phyloP scores from a whole-genome alignment of 192 early-diverging fungal genomes.

The Podochytrium sp. region DNA sequence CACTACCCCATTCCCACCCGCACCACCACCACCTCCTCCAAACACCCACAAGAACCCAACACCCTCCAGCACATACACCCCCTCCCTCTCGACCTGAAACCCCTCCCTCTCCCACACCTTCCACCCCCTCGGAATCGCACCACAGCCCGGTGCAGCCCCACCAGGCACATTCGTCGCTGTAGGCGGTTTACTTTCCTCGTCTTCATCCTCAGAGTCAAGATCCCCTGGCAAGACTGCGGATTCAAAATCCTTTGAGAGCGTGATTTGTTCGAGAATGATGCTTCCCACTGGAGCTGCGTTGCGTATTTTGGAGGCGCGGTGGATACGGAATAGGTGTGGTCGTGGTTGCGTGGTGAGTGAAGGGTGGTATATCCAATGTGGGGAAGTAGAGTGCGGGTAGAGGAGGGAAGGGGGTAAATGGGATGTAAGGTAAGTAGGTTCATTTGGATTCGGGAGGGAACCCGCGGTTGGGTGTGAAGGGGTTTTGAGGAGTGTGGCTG shows the following conservation, averaged over 20 bases:
- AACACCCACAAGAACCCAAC: conserved; percentile 17
- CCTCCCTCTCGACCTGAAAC: background rate
- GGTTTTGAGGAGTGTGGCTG: background rate
- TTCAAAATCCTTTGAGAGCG: background rate
- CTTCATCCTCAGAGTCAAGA: conserved; percentile 2
- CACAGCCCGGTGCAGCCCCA: background rate
- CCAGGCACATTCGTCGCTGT: background rate
- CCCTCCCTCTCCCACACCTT: background rate
- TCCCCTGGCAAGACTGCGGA: conserved; percentile 1
- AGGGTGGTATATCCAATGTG: background rate
- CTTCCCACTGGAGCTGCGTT: background rate
- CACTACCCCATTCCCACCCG: background rate
- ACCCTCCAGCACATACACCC: conserved; percentile 20
- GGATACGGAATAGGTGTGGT: conserved; percentile 14
- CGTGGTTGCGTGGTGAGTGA: background rate
- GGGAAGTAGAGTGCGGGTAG: background rate
- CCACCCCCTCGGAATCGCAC: conserved; percentile 1
- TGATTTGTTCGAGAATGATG: conserved; percentile 9
- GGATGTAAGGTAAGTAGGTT: background rate
- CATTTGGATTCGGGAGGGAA: background rate
- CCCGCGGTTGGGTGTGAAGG: background rate
- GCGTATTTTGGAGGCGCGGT: background rate
- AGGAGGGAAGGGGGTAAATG: background rate
- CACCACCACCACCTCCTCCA: background rate
- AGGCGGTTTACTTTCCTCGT: conserved; percentile 6